These are phyloP conservation scores for Thamnidium elegans DNA, from an alignment of 192 early-diverging fungal genomes.

Conservation along the genomic window DNA sequence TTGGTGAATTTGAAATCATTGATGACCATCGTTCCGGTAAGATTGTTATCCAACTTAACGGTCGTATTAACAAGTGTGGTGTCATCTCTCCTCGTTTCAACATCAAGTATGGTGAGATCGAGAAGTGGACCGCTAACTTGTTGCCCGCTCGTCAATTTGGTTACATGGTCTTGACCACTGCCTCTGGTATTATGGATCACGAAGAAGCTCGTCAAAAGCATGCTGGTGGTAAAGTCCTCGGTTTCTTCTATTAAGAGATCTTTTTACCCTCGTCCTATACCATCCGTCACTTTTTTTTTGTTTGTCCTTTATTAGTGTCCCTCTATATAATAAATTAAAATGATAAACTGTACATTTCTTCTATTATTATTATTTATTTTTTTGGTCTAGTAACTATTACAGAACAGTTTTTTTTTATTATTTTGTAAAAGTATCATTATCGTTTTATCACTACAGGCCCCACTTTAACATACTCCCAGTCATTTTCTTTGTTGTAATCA, in stretches of 20 bases:
- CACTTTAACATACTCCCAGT: too few species aligned
- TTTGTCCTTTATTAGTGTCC: too few species aligned
- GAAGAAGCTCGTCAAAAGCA: conserved; percentile 97
- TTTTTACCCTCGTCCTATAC: too few species aligned
- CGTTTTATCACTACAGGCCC: too few species aligned
- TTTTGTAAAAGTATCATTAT: too few species aligned
- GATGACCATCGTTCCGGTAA: conserved; percentile 98
- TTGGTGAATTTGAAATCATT: conserved; percentile 98
- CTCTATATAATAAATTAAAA: too few species aligned
- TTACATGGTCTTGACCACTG: conserved; percentile 89
- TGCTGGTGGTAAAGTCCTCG: conserved; percentile 97
- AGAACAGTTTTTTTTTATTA: too few species aligned
- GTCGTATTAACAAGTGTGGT: conserved; percentile 99
- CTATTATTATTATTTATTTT: too few species aligned
- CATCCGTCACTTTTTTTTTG: too few species aligned
- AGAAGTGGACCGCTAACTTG: conserved; percentile 96
- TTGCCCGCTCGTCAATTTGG: conserved; percentile 99
- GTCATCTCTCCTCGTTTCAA: conserved; percentile 99
- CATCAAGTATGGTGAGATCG: conserved; percentile 90
- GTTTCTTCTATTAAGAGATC: conserved; percentile 79
- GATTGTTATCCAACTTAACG: conserved; percentile 97
- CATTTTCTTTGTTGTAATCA: too few species aligned
- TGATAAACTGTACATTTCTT: too few species aligned
- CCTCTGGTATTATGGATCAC: conserved; percentile 99
- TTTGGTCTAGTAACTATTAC: too few species aligned